These are phyloP conservation scores for Trametes punicea DNA, from an alignment of 768 basidiomycete genomes.

Conservation along the genomic window DNA sequence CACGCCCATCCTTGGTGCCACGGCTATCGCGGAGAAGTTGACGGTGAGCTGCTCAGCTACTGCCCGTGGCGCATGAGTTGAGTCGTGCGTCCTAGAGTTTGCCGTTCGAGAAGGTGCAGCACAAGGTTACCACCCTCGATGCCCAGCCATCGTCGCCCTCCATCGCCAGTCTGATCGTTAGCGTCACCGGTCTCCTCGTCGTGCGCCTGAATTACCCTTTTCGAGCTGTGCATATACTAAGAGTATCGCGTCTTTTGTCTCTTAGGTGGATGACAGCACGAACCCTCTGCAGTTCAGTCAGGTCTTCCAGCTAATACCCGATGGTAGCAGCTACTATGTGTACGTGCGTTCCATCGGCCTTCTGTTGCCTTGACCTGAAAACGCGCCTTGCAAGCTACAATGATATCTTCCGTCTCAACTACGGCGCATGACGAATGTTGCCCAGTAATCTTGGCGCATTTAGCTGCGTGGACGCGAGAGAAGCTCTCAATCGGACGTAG, in stretches of 20 bases:
- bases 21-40: slow-evolving; percentile 68
- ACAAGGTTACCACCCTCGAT: slow-evolving; percentile 80
- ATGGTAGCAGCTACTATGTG: slow-evolving; percentile 79
- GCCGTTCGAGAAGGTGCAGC: slow-evolving; percentile 78
- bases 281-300: slow-evolving; percentile 91
- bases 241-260: no score
- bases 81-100: slow-evolving; percentile 40
- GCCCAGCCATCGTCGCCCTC: slow-evolving; percentile 76
- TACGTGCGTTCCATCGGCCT: slow-evolving; percentile 37
- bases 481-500: slow-evolving; percentile 10
- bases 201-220: no score
- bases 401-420: slow-evolving; percentile 91
- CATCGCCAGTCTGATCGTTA: slow-evolving; percentile 64
- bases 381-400: slow-evolving; percentile 52
- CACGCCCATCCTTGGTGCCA: slow-evolving; percentile 49
- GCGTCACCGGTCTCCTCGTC: slow-evolving; percentile 82
- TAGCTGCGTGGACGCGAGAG: background rate
- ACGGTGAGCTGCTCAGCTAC: slow-evolving; percentile 40
- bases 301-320: slow-evolving; percentile 86
- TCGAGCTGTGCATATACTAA: no score
- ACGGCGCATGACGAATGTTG: slow-evolving; percentile 40
- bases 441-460: background rate
- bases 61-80: background rate
- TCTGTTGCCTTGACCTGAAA: background rate
- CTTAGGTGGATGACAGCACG: slow-evolving; percentile 77